A percentile compares a stretch with the other conserved stretches of the same genome.
phyloP scores from a whole-genome alignment of 768 basidiomycete genomes.

The Scleroderma citrinum region DNA sequence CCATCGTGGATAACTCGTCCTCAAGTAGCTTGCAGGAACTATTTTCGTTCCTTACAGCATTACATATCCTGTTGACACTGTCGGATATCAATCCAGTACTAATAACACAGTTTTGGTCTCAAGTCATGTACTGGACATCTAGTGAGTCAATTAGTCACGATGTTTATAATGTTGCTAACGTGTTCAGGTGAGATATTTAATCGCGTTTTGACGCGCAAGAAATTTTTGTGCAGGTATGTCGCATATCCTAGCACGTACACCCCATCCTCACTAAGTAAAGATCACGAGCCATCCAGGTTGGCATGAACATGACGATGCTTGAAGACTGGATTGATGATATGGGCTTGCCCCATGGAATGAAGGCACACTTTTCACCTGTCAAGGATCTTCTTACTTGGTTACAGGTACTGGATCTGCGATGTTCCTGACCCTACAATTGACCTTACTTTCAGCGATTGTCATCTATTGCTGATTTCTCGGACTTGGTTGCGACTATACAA shows the following conservation, averaged over 20 bases:
- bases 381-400: slow-evolving; percentile 82
- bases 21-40: slow-evolving; percentile 49
- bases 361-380: slow-evolving; percentile 77
- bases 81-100: slow-evolving; percentile 90
- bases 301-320: slow-evolving; percentile 75
- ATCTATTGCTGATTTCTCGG: slow-evolving; percentile 80
- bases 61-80: slow-evolving; percentile 76
- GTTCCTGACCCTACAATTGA: neutral
- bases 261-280: slow-evolving; percentile 23
- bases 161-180: slow-evolving; percentile 4
- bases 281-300: slow-evolving; percentile 84
- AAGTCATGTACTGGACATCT: slow-evolving; percentile 97
- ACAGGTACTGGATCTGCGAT: slow-evolving; percentile 45
- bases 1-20: slow-evolving; percentile 43
- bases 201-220: slow-evolving; percentile 83
- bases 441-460: slow-evolving; percentile 61
- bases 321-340: slow-evolving; percentile 90
- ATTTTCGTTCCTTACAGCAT: slow-evolving; percentile 74
- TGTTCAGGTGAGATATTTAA: slow-evolving; percentile 76
- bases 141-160: slow-evolving; percentile 46
- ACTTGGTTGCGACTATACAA: slow-evolving; percentile 87
- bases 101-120: slow-evolving; percentile 89
- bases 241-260: neutral
- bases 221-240: slow-evolving; percentile 81
- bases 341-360: slow-evolving; percentile 73